phyloP scores from a whole-genome alignment of 148 eudicot species.

The Dysphania ambrosioides region DNA sequence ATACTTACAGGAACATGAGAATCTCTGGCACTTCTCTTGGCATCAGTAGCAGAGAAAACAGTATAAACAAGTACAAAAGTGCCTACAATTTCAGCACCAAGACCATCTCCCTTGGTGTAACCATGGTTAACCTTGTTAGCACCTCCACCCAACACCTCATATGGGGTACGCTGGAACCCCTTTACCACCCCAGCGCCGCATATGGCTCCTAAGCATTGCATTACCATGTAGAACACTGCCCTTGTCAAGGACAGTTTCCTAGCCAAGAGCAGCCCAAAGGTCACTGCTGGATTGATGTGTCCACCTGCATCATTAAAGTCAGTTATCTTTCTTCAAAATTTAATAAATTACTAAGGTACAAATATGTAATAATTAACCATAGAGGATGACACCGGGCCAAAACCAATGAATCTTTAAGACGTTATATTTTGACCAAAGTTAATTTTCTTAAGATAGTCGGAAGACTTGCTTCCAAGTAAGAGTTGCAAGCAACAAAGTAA shows the following conservation, averaged over 20 bases:
- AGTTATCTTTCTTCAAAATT: no score
- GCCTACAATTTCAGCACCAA: slow-evolving; percentile 90
- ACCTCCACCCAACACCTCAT: slow-evolving; percentile 48
- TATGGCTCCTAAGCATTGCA: slow-evolving; percentile 87
- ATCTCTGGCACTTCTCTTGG: slow-evolving; percentile 84
- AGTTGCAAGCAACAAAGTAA: no score
- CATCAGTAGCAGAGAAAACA: slow-evolving; percentile 93
- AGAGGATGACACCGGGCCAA: no score
- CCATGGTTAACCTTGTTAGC: slow-evolving; percentile 69
- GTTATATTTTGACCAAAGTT: no score
- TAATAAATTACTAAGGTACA: no score
- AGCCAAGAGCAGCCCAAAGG: slow-evolving; percentile 75
- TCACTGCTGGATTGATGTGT: slow-evolving; percentile 89
- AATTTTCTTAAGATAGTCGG: no score
- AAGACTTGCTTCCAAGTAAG: no score
- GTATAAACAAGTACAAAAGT: slow-evolving; percentile 92
- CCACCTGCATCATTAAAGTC: slow-evolving; percentile 68
- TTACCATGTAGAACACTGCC: slow-evolving; percentile 78
- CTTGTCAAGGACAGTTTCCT: slow-evolving; percentile 80
- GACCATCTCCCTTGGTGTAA: slow-evolving; percentile 80
- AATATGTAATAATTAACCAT: no score
- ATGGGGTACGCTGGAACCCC: slow-evolving; percentile 51
- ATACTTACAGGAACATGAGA: slow-evolving; percentile 84
- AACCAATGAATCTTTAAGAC: no score
- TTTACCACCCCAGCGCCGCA: slow-evolving; percentile 88